Evolutionary conservation across 140 eudicot species (phyloP).

Genomic region (Anethum foeniculum): DNA sequence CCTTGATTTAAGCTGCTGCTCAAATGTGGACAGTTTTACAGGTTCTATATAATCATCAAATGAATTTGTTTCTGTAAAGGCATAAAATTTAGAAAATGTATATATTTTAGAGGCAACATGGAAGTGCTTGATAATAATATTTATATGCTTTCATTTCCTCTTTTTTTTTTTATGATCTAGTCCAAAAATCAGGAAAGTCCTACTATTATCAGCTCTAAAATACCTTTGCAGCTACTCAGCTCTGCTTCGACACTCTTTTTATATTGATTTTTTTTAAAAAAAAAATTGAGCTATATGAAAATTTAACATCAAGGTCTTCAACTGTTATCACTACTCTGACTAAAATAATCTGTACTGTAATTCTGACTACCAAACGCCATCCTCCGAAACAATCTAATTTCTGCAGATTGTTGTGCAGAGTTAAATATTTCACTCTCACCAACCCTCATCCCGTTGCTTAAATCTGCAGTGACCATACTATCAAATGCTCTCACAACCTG

Average conservation of each 20-base stretch:
- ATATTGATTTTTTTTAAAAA: not conserved
- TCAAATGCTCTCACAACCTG: conserved; percentile 87
- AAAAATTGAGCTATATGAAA: conserved; percentile 3
- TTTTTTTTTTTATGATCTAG: not conserved
- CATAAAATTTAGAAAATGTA: not conserved
- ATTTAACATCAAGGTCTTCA: conserved; percentile 19
- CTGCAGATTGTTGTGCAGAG: conserved; percentile 66
- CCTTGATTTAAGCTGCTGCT: not conserved
- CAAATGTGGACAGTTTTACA: not conserved
- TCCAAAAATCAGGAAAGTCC: not conserved
- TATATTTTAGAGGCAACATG: not conserved
- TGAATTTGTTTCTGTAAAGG: not conserved
- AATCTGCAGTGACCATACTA: conserved; percentile 39
- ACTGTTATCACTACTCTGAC: conserved; percentile 30
- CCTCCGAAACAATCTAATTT: conserved; percentile 57
- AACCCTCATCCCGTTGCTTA: conserved; percentile 77
- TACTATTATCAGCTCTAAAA: not conserved
- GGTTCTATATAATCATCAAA: not conserved
- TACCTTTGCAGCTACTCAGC: not conserved
- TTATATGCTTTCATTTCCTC: not conserved
- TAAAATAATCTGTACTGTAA: conserved; percentile 58
- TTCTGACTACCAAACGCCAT: conserved; percentile 89
- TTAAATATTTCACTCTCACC: conserved; percentile 67
- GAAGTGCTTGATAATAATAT: conserved; percentile 1
- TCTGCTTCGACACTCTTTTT: not conserved